Conservation (phyloP, 352 stramenopile genomes). For the Globisporangium perplexum region DNA sequence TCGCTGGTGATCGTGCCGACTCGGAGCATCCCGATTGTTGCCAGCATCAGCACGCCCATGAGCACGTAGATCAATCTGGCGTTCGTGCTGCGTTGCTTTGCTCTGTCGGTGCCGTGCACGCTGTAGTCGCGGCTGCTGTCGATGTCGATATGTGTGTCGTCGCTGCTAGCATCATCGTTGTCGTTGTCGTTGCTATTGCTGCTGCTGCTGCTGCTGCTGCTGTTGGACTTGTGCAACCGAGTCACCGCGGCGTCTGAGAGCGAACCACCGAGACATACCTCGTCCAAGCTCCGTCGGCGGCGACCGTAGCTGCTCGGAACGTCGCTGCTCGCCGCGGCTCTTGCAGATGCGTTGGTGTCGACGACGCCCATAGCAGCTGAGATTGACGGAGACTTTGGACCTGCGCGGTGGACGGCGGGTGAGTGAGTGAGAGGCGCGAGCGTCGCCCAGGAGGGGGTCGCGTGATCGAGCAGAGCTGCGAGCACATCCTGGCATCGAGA, state of each 20-base stretch:
- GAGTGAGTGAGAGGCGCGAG: not conserved
- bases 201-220: not conserved
- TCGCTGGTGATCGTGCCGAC: slow-evolving; percentile 2
- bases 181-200: too few relatives aligned
- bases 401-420: not conserved
- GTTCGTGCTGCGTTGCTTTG: not conserved
- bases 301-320: not conserved
- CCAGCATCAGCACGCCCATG: not conserved
- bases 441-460: not conserved
- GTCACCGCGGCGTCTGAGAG: not conserved
- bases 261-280: not conserved
- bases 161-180: not conserved
- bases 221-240: not conserved
- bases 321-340: too few relatives aligned
- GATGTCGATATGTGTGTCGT: not conserved
- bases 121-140: not conserved
- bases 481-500: not conserved
- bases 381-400: not conserved
- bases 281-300: not conserved
- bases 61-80: slow-evolving; percentile 4
- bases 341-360: not conserved
- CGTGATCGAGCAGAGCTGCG: not conserved
- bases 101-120: not conserved
- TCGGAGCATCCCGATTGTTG: slow-evolving; percentile 2
- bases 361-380: not conserved